Evolutionary conservation across 2,329 filamentous ascomycete genomes (phyloP), one percentile per base, ranked within the genome.

Genomic region (Xylaria sp.): DNA sequence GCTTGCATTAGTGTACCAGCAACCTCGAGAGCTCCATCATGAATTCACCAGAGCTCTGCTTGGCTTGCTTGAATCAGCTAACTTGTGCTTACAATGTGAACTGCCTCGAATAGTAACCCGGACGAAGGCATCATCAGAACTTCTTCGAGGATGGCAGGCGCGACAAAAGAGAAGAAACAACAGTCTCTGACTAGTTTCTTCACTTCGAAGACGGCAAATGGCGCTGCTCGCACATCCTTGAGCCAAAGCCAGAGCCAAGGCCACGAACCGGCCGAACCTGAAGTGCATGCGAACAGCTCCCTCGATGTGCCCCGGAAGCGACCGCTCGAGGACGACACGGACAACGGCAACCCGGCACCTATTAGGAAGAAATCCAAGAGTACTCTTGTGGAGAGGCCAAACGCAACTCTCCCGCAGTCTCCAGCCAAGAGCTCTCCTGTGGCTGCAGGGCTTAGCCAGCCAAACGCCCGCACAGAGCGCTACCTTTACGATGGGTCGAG

Each of bases 171-270:
- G 64, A 92, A 91, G 80, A 92, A 91, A 75, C 93, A 98, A 78
- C 88, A 91, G 73, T 93, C 93, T 0, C 91, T 98, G 70, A 96
- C 93, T 2, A 94, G 90, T 77, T 97, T 97, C 82, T 97, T 97
- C 79, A 88, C 89, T 0, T 89, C 89, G 15, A 90, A 87, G 72
- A 82, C 87, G 13, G 78, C 82, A 76, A 87, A 86, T 78, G 83
- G 82, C 66, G 74, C 83, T 28, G 75, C 80, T 60, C 60, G 50
- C 44, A 80, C 81, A 65, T 74, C 80, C 23, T 46, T 28, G 20
- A 48, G 54, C 28, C 59, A 57, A 55, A 41, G 37, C 48, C 41
- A 44, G n/a, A n/a, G n/a, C n/a, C n/a, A n/a, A n/a, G 41, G 37
- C 41, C 63, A 60, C 74, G 61, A 70, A 54, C 55, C 66, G 71